Base-by-base conservation (phyloP, 2,329 filamentous ascomycete genomes). In the Botryotinia convoluta region DNA sequence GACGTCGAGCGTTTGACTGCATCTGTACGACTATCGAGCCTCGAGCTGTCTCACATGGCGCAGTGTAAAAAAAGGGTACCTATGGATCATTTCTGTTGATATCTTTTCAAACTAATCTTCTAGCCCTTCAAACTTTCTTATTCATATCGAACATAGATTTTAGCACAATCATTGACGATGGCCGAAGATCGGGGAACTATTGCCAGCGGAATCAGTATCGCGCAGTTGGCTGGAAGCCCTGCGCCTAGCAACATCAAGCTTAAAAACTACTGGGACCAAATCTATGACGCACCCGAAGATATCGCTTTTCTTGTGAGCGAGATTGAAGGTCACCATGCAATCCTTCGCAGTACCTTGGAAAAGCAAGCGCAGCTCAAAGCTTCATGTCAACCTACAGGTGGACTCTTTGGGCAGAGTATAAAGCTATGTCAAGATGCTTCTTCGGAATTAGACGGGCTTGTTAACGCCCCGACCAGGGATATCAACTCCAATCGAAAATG, bases 251-350 rank as follows among this genome's bases (percentile, higher is more conserved):
- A 74, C 9, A 67, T 75, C 57, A 74, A 76, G n/a, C 69, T 77
- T 10, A 77, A 77, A 44, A 44, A 51, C 22, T 77, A 67, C 20
- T 75, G 72, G 74, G 69, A 69, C n/a, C 65, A 77, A 12, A 64
- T 76, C 16, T 59, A 76, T 35, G 74, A 77, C 5, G 71, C 75
- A n/a, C 76, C 74, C 0, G 61, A 39, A 10, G 71, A 74, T 4
- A 74, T 76, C 42, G 59, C 37, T 29, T 48, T 64, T 22, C 75
- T 73, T 7, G 16, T 75, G 10, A 72, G 64, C 16, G 45, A 75
- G 45, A 69, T 75, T 45, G 75, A 76, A 4, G 63, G 35, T 22
- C 37, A 74, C 22, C 60, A 72, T 59, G 14, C 62, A 12, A 74
- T 72, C 14, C 67, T 77, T 9, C 48, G n/a, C 7, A 61, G 71